Base-by-base conservation (phyloP, 179 eudicot genomes). In the Amaranthus tricolor region DNA sequence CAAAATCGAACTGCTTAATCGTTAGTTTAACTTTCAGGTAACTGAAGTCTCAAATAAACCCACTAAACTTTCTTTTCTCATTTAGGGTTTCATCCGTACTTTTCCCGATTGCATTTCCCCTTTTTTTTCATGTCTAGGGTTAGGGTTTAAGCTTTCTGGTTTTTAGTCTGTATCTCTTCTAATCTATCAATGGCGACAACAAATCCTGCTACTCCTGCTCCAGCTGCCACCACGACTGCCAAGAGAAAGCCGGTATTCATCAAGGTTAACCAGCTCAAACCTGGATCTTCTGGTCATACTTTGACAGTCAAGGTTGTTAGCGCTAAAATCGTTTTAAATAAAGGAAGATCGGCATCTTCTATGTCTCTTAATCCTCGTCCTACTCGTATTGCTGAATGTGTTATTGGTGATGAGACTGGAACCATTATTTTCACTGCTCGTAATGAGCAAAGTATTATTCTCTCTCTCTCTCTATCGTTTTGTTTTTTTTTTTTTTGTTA, bases 391-490 rank as follows among this genome's bases (percentile, higher is more conserved):
- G 85, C 96, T 45, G 93, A 91, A 76, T 89, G 91, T 44, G 83
- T 89, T 68, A 86, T 89, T 54, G 93, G 90, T 12, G 91, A 90
- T 52, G 93, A 90, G 44, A 91, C 93, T 40, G 96, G 83, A 15
- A 44, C 79, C 15, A 88, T 91, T 59, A 76, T 90, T 70, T 89
- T 90, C 82, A 89, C 96, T 17, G 92, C 96, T 17, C 88, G 96
- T 16, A 90, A 89, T 21, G 96, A 90, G 44, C 96, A 90, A 82
- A 86, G 96, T 90, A 84, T 50, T 1, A n/a, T 63, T 55, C 58
- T 54, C 9, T 79, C 40, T 60, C 47, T 47, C 9, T 57, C 21
- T 8, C 40, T 40, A n/a, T 10, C 40, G 40, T 31, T 31, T 31
- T 31, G 40, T 31, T 31, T 31, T 31, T 2, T 31, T 3, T 62